phyloP scores from a whole-genome alignment of 2,329 filamentous ascomycete genomes.

The Ophiostoma australiae region DNA sequence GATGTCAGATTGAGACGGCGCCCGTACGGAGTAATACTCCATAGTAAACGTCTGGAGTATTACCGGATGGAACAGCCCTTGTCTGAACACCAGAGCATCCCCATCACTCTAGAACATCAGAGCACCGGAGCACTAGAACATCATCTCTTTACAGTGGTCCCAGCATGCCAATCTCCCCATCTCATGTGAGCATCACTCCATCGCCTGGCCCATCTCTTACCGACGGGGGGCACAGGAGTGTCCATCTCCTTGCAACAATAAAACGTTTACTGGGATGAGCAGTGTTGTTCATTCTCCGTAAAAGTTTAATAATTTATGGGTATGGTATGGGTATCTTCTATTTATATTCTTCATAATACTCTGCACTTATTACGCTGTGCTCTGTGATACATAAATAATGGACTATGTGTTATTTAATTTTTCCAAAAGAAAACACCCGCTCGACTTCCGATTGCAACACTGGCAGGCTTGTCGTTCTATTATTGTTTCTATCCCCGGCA shows the following conservation, averaged over 20 bases:
- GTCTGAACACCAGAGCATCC: neutral
- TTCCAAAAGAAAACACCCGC: neutral
- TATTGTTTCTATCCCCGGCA: slow-evolving; percentile 6
- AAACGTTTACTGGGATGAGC: slow-evolving; percentile 13
- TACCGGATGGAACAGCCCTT: neutral
- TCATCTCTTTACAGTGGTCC: slow-evolving; percentile 1
- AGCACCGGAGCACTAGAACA: neutral
- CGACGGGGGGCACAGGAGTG: neutral
- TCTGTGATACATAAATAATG: neutral
- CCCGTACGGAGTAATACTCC: too few species aligned
- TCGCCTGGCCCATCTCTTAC: neutral
- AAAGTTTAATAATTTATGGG: slow-evolving; percentile 2
- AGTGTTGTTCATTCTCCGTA: neutral
- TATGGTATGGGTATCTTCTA: neutral
- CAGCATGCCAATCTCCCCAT: neutral
- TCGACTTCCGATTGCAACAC: slow-evolving; percentile 1
- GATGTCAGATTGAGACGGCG: neutral
- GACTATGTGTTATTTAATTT: neutral
- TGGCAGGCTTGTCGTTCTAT: neutral
- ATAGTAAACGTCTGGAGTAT: neutral
- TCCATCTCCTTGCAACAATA: slow-evolving; percentile 7
- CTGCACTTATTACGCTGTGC: neutral
- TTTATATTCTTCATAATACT: neutral
- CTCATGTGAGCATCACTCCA: slow-evolving; percentile 4
- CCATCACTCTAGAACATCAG: neutral